These are phyloP conservation scores for Crepidotus variabilis DNA, from an alignment of 768 basidiomycete species.

Conservation along the genomic window DNA sequence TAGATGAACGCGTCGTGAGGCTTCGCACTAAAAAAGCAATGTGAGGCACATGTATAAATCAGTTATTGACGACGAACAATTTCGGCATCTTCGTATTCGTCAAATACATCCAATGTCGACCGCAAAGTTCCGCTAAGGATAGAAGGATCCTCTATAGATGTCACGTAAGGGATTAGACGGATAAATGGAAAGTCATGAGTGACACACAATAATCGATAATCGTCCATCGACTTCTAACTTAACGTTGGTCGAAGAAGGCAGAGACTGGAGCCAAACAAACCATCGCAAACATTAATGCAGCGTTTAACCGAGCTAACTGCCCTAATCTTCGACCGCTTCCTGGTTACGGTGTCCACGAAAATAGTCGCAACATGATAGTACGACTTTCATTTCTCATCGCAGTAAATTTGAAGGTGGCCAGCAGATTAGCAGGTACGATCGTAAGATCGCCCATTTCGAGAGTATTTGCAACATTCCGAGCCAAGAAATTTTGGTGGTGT, in stretches of 20 bases:
- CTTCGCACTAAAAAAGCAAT: slow-evolving; percentile 55
- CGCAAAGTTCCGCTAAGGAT: slow-evolving; percentile 79
- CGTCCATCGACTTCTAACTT: slow-evolving; percentile 70
- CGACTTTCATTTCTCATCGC: slow-evolving; percentile 58
- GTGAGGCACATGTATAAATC: neutral
- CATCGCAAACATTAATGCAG: slow-evolving; percentile 33
- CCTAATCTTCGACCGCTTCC: slow-evolving; percentile 65
- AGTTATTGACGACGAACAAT: slow-evolving; percentile 49
- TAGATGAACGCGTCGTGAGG: slow-evolving; percentile 79
- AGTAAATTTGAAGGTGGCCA: slow-evolving; percentile 59
- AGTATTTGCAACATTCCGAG: slow-evolving; percentile 68
- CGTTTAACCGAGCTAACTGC: slow-evolving; percentile 58
- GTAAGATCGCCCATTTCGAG: slow-evolving; percentile 89
- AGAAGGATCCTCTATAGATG: slow-evolving; percentile 66
- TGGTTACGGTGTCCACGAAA: slow-evolving; percentile 53
- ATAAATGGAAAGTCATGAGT: neutral
- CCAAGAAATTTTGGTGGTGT: slow-evolving; percentile 84
- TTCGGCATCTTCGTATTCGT: slow-evolving; percentile 77
- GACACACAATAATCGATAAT: slow-evolving; percentile 62
- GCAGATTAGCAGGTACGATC: slow-evolving; percentile 71
- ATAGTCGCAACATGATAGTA: slow-evolving; percentile 44
- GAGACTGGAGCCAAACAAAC: slow-evolving; percentile 48
- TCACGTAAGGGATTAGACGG: neutral
- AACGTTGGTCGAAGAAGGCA: slow-evolving; percentile 66
- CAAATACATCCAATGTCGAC: slow-evolving; percentile 76